Evolutionary conservation across 2,329 filamentous ascomycete genomes (phyloP), one percentile per base, ranked within the genome.

Genomic region (Exophiala aquamarina): DNA sequence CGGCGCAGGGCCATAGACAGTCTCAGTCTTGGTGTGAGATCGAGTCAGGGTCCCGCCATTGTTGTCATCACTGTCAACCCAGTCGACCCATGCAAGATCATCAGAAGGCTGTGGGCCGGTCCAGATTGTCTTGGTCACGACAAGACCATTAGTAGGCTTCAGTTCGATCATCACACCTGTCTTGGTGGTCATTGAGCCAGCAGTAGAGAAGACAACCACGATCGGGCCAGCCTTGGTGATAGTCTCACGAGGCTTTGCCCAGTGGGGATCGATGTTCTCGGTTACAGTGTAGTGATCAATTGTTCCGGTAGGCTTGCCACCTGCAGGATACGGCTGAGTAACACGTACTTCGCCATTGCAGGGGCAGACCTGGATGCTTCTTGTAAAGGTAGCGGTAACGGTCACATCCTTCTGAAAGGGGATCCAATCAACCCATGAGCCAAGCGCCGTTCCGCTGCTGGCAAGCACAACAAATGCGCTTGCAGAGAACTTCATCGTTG

Each of bases 151-250:
- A 32, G 41, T 45, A 2, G 45, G 37, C 21, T 21, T 41, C 36
- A 52, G 33, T 34, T 49, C 49, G 35, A 52, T 42, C 10, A 26
- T 46, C 9, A 52, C 45, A 17, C 49, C 49, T 19, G 49, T 52
- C 39, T 52, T 52, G 21, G 49, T 52, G 5, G 41, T 49, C 36
- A 46, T 33, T 15, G 39, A 35, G 11, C 41, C 49, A 20, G 36
- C 41, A 13, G 45, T 52, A 8, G 33, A 35, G 26, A 61, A 66
- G 69, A 62, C 78, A 83, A 61, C 76, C 79, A 64, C 47, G 68
- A 74, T 31, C 69, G 78, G 19, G 64, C 71, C 44, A 18, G 49
- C 49, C 26, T 49, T 49, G 31, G 49, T 46, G 13, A 49, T 42
- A 8, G 40, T 40, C 26, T n/a, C 33, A 14, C 42, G 34, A n/a